A percentile compares a stretch with the other conserved stretches of the same genome.
These are phyloP conservation scores for Cyberlindnera bimundalis DNA, from an alignment of 805 yeast genomes.

Conservation along the genomic window DNA sequence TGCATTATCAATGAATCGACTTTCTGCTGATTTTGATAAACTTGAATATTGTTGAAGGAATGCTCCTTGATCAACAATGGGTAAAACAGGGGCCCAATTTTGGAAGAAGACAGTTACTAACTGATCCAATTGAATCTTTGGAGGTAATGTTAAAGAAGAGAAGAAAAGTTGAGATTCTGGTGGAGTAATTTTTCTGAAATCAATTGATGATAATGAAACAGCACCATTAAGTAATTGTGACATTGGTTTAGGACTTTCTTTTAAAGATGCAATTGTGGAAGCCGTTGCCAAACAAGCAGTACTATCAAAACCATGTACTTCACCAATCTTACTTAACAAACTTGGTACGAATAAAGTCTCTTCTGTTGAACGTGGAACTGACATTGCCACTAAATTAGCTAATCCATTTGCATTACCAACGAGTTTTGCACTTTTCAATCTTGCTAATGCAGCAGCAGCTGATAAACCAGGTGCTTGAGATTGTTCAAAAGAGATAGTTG, in stretches of 20 bases:
- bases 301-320: conserved; percentile 67
- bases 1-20: conserved; percentile 37
- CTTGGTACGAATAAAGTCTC: conserved; percentile 76
- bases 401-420: conserved; percentile 29
- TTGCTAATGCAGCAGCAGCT: conserved; percentile 59
- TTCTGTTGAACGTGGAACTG: conserved; percentile 74
- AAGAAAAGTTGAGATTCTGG: conserved; percentile 46
- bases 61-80: conserved; percentile 65
- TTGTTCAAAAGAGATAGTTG: conserved; percentile 49
- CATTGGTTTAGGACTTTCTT: conserved; percentile 38
- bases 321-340: conserved; percentile 63
- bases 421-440: conserved; percentile 40
- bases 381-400: conserved; percentile 61
- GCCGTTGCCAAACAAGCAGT: conserved; percentile 71
- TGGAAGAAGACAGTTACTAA: conserved; percentile 65
- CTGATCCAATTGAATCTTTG: conserved; percentile 62
- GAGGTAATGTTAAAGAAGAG: conserved; percentile 40
- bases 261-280: conserved; percentile 64
- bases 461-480: conserved; percentile 75
- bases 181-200: conserved; percentile 36
- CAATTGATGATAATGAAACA: conserved; percentile 33
- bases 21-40: conserved; percentile 45
- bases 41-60: conserved; percentile 58
- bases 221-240: conserved; percentile 19
- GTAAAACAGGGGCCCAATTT: conserved; percentile 72